Percentiles rank a stretch among this genome's conserved stretches.
Conservation (phyloP, 2,329 filamentous ascomycete genomes). For the Didymella keratinophila region DNA sequence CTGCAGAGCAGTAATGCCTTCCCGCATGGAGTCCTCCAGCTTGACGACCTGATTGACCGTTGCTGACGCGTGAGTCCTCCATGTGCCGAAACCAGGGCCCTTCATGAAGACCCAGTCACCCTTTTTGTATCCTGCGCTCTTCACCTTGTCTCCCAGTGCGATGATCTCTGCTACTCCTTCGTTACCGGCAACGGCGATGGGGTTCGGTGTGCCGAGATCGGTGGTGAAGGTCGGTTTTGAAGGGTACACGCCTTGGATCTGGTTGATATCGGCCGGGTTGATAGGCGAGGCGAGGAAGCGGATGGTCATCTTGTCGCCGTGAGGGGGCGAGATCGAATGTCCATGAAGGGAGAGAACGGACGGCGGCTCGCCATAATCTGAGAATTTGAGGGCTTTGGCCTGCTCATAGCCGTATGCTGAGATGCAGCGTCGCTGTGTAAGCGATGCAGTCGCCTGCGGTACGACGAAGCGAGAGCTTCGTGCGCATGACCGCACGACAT, state of each 20-base stretch:
- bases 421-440: conserved; percentile 54
- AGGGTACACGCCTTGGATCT: conserved; percentile 95
- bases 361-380: conserved; percentile 75
- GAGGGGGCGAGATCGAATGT: conserved; percentile 78
- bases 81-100: conserved; percentile 84
- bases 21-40: conserved; percentile 72
- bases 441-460: conserved; percentile 10
- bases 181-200: conserved; percentile 83
- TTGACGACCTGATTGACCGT: conserved; percentile 68
- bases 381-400: conserved; percentile 81
- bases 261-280: conserved; percentile 98
- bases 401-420: conserved; percentile 81
- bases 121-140: conserved; percentile 63
- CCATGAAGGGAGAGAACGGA: conserved; percentile 75
- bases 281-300: conserved; percentile 90
- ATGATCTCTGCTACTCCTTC: conserved; percentile 95
- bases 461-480: conserved; percentile 17
- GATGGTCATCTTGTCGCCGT: conserved; percentile 76
- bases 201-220: conserved; percentile 76
- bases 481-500: conserved; percentile 28
- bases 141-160: conserved; percentile 68
- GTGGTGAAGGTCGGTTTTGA: conserved; percentile 80
- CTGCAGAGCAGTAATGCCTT: conserved; percentile 76
- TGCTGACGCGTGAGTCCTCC: conserved; percentile 87
- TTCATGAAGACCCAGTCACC: conserved; percentile 97